Percentiles rank a stretch among this genome's conserved stretches.
These are phyloP conservation scores for Starmerella lactis-condensi DNA, from an alignment of 805 yeast genomes.

Conservation along the genomic window DNA sequence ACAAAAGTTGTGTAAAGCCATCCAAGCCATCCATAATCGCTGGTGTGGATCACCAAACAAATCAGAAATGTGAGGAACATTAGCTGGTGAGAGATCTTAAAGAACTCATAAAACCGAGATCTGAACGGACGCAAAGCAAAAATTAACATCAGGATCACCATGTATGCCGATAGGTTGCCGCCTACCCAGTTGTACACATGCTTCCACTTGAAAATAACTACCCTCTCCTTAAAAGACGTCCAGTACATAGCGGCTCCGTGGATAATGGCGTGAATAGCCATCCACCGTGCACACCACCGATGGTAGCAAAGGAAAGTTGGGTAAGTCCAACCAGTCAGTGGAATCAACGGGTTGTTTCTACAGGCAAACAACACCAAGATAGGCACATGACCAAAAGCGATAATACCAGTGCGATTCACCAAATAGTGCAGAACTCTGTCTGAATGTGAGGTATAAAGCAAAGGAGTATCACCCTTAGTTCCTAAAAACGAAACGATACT, in stretches of 20 bases:
- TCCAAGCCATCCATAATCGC: conserved; percentile 40
- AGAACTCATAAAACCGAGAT: conserved; percentile 36
- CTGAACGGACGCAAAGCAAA: conserved; percentile 36
- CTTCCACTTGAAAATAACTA: conserved; percentile 18
- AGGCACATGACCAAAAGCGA: conserved; percentile 31
- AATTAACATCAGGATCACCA: conserved; percentile 26
- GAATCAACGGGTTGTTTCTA: conserved; percentile 49
- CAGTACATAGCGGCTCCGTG: conserved; percentile 26
- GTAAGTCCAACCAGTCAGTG: conserved; percentile 43
- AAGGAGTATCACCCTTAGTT: conserved; percentile 13
- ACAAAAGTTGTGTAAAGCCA: conserved; percentile 38
- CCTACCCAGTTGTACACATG: conserved; percentile 22
- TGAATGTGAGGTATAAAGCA: conserved; percentile 23
- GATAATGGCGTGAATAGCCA: conserved; percentile 27
- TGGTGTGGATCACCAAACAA: conserved; percentile 35
- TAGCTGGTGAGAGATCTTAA: conserved; percentile 31
- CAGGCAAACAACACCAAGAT: conserved; percentile 43
- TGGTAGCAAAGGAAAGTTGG: conserved; percentile 46
- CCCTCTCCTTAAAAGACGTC: conserved; percentile 15
- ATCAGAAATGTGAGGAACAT: conserved; percentile 12
- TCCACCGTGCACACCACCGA: conserved; percentile 34
- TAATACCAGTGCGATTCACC: conserved; percentile 31
- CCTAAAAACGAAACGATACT: conserved; percentile 16
- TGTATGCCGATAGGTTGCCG: conserved; percentile 30
- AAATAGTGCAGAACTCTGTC: conserved; percentile 23